Percentiles rank a stretch among this genome's conserved stretches.
These are phyloP conservation scores for Xenosphaeropsis pyriputrescens DNA, from an alignment of 2,329 filamentous ascomycete species.

Conservation along the genomic window DNA sequence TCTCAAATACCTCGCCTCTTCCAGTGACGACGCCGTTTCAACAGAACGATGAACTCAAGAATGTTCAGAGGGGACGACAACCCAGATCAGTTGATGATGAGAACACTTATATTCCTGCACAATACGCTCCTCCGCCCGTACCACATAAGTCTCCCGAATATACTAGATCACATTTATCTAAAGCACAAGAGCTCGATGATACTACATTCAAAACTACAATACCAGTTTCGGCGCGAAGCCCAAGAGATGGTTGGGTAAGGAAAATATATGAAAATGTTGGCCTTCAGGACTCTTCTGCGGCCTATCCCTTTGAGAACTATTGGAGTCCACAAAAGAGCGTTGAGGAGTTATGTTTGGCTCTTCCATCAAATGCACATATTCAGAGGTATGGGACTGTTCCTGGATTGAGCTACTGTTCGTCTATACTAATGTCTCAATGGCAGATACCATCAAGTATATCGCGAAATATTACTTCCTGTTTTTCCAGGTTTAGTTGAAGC, in stretches of 20 bases:
- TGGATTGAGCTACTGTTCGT: background rate
- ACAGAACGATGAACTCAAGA: background rate
- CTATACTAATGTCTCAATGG: background rate
- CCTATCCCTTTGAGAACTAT: slow-evolving; percentile 1
- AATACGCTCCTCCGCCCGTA: too few relatives aligned
- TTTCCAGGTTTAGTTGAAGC: slow-evolving; percentile 1
- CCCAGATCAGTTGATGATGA: too few relatives aligned
- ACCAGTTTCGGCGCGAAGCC: too few relatives aligned
- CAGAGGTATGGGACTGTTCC: background rate
- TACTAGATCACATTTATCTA: too few relatives aligned
- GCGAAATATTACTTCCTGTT: slow-evolving; percentile 1
- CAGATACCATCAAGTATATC: slow-evolving; percentile 1
- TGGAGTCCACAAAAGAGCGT: slow-evolving; percentile 1
- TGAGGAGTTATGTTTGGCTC: slow-evolving; percentile 1
- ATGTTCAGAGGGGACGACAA: too few relatives aligned
- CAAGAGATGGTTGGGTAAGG: too few relatives aligned
- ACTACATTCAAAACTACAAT: too few relatives aligned
- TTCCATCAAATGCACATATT: slow-evolving; percentile 1
- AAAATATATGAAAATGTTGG: slow-evolving; percentile 1
- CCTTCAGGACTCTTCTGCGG: background rate
- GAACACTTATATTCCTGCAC: too few relatives aligned
- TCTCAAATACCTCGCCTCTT: background rate
- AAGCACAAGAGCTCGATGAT: too few relatives aligned
- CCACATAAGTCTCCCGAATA: too few relatives aligned
- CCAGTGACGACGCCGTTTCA: background rate